Evolutionary conservation across 306 rosid species (phyloP), one percentile per base, ranked within the genome.

Genomic region (Fagus crenata): DNA sequence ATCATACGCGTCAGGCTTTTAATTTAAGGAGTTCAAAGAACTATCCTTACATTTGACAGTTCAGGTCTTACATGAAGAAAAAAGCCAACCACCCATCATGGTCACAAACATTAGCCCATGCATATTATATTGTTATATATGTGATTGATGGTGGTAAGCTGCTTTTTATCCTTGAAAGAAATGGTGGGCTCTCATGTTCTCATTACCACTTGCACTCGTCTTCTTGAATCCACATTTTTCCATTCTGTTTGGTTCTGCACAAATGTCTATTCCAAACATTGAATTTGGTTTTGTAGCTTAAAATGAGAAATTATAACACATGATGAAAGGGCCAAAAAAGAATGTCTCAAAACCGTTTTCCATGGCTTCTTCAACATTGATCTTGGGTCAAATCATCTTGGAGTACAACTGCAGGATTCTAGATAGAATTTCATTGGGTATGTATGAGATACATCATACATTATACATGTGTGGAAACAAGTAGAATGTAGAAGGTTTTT

Each of bases 21-120:
- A 85, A 82, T 85, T 87, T 53, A 83, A 68, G 83, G 82, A 89
- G 84, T 83, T 89, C 85, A 76, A 84, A 80, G 81, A 89, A 63
- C 72, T 72, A 77, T 83, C 92, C 68, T 74, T 76, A 74, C 84
- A 77, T 82, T 64, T 82, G 90, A 84, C 84, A 85, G 90, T 80
- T 79, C 60, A 76, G 86, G 73, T 78, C 77, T 79, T 81, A 56
- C 71, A 74, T 67, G 79, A 60, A 71, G 68, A 80, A 74, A 77
- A 75, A 87, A 78, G 75, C 80, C 77, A 83, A 75, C 71, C 43
- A 58, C 75, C 84, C 82, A 76, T 85, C 88, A 78, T 82, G 83
- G 46, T 78, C 89, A 61, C 65, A 53, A 67, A 80, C 80, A 83
- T 79, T 46, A 80, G 79, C 78, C 85, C 83, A 80, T 71, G 74